Evolutionary conservation across 2,329 filamentous ascomycete species (phyloP).

Genomic region (Diaporthe sp.): DNA sequence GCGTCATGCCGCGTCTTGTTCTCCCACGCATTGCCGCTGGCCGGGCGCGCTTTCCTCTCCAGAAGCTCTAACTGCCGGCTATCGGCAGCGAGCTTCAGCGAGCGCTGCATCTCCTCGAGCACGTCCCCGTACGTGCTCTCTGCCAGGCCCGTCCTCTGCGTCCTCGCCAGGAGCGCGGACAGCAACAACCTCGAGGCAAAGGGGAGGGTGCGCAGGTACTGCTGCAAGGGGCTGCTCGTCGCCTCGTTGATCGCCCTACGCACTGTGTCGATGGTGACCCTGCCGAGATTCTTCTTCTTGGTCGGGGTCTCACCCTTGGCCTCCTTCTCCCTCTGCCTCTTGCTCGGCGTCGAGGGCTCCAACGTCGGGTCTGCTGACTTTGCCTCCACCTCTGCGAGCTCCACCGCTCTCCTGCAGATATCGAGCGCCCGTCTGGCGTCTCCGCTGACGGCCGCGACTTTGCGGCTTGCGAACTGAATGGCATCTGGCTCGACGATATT

Average conservation of each 20-base stretch:
- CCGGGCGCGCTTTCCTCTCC: slow-evolving; percentile 43
- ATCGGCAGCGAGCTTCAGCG: slow-evolving; percentile 73
- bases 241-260: slow-evolving; percentile 96
- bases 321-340: slow-evolving; percentile 53
- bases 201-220: slow-evolving; percentile 86
- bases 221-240: slow-evolving; percentile 91
- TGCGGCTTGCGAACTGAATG: slow-evolving; percentile 94
- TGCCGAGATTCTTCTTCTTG: slow-evolving; percentile 59
- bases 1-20: slow-evolving; percentile 34
- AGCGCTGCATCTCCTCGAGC: slow-evolving; percentile 84
- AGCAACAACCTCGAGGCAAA: slow-evolving; percentile 88
- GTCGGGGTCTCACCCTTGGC: slow-evolving; percentile 46
- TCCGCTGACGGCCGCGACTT: slow-evolving; percentile 96
- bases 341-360: slow-evolving; percentile 74
- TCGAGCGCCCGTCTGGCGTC: slow-evolving; percentile 93
- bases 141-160: slow-evolving; percentile 84
- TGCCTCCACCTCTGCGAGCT: slow-evolving; percentile 86
- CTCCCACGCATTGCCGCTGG: slow-evolving; percentile 28
- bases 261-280: slow-evolving; percentile 93
- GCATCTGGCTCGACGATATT: slow-evolving; percentile 94
- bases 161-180: slow-evolving; percentile 82
- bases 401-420: slow-evolving; percentile 94
- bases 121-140: slow-evolving; percentile 93
- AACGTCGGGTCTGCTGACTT: slow-evolving; percentile 54
- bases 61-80: slow-evolving; percentile 74